phyloP scores from a whole-genome alignment of 140 eudicot genomes.

The Erigeron philadelphicus region DNA sequence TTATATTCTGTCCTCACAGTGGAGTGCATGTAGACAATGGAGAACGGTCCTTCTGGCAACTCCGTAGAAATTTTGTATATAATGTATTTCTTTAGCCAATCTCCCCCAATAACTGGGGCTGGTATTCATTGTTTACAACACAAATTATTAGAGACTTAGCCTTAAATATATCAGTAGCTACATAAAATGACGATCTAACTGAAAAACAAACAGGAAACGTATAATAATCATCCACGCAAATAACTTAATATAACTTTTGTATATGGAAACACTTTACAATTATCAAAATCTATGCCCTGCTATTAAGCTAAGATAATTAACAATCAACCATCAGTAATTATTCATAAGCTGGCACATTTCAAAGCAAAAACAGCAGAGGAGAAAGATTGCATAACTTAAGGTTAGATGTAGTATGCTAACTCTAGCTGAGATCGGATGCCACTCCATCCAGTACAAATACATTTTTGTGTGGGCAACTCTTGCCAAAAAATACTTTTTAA shows the following conservation, averaged over 20 bases:
- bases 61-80: slow-evolving; percentile 63
- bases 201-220: background rate
- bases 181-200: too few species aligned
- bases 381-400: background rate
- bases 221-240: too few species aligned
- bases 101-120: slow-evolving; percentile 68
- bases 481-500: background rate
- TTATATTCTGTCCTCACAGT: slow-evolving; percentile 82
- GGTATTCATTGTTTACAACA: slow-evolving; percentile 14
- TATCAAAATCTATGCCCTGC: background rate
- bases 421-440: background rate
- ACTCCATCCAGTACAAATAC: too few species aligned
- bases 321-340: background rate
- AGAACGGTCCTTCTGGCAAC: slow-evolving; percentile 82
- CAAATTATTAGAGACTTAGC: background rate
- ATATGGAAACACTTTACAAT: too few species aligned
- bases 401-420: background rate
- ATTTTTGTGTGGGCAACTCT: too few species aligned
- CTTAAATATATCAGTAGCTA: background rate
- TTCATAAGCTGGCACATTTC: too few species aligned
- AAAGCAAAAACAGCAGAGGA: background rate
- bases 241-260: too few species aligned
- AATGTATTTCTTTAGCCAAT: slow-evolving; percentile 76
- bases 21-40: slow-evolving; percentile 82
- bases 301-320: background rate